Evolutionary conservation across 2,329 filamentous ascomycete species (phyloP), one percentile per base, ranked within the genome.

Genomic region (Lasiodiplodia sp.): DNA sequence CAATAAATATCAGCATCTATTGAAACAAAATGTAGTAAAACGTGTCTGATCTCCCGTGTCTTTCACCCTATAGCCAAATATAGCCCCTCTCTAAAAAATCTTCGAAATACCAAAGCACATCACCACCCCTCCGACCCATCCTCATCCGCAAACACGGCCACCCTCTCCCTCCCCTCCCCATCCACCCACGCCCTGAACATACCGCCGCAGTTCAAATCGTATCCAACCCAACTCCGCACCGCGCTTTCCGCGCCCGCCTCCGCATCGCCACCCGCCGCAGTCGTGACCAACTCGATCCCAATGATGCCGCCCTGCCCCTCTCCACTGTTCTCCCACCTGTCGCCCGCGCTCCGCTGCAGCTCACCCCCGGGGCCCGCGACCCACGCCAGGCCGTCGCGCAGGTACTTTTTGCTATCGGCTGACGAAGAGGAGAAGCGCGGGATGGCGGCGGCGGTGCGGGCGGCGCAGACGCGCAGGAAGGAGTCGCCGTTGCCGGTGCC

Each of bases 241-340:
- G 87, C 79, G 0, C 7, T 11, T 2, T 8, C 44, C 18, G n/a
- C 44, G 5, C 18, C 74, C 93, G 91, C 56, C 94, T 96, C 60
- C 97, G 91, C 0, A 94, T 94, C 0, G 93, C 94, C 76, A 73
- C 12, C 85, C 81, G 1, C 87, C 79, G 31, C 31, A 0, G 31
- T 2, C 4, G 31, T 34, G 31, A 83, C 83, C 25, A 87, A 78
- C 74, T 94, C 91, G 56, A 94, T 91, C 0, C 92, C 94, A 73
- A 97, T 96, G 60, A 97, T 91, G 0, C 94, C 94, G 0, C 94
- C 94, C 76, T 97, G 93, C 0, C 94, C 94, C 76, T 97, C 93
- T 23, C 67, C 60, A 0, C 90, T 92, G 67, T 82, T 85, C 1
- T 85, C 85, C 91, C 92, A 96, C 52, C 92, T 85, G 25, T 89